Conservation (phyloP, 148 eudicot genomes). For the Rhododendron henanense region DNA sequence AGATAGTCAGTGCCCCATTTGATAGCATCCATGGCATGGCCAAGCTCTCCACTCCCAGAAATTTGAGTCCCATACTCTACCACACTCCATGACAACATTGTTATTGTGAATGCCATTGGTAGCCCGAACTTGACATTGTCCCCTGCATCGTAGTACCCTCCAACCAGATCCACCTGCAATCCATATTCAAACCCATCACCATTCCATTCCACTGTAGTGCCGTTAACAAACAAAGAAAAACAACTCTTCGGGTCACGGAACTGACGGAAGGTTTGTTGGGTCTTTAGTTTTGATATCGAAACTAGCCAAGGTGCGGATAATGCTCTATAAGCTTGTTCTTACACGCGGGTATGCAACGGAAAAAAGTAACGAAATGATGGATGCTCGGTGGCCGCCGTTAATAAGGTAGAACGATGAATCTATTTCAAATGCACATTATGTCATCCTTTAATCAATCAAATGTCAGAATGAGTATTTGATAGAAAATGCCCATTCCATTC, state of each 20-base stretch:
- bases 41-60: constrained; percentile 68
- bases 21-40: constrained; percentile 75
- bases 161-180: constrained; percentile 86
- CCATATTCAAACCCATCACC: not conserved
- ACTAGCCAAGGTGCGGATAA: not conserved
- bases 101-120: constrained; percentile 93
- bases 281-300: not conserved
- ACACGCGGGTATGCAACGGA: not conserved
- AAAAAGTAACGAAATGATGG: not conserved
- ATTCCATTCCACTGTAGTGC: not conserved
- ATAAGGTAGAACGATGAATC: not conserved
- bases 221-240: too few relatives aligned
- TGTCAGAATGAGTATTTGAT: not conserved
- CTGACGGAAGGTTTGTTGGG: not conserved
- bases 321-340: not conserved
- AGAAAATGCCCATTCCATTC: too few relatives aligned
- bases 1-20: constrained; percentile 98
- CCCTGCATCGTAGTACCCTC: constrained; percentile 99
- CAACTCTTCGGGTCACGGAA: not conserved
- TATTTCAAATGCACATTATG: not conserved
- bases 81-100: constrained; percentile 97
- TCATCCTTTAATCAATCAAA: not conserved
- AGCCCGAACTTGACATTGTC: constrained; percentile 97
- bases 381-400: not conserved
- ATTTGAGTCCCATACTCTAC: constrained; percentile 86